These are phyloP conservation scores for Hypoxylon rickii DNA, from an alignment of 495 filamentous ascomycete species.

Conservation along the genomic window DNA sequence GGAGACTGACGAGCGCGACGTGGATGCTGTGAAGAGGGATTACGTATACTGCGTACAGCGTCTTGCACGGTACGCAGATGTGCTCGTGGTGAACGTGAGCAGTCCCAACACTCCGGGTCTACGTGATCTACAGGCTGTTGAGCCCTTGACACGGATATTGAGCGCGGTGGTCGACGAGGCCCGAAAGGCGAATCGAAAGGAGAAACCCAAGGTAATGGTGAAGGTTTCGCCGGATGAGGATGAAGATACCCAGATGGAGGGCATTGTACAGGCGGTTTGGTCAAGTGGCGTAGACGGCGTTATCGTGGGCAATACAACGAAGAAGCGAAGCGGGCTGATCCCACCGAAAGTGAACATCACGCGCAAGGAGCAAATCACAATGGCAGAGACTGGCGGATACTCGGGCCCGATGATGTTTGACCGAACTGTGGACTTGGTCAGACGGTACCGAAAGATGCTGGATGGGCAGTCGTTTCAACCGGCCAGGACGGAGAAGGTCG, in stretches of 20 bases:
- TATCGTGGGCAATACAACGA: slow-evolving; percentile 98
- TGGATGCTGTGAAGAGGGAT: slow-evolving; percentile 80
- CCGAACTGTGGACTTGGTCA: slow-evolving; percentile 73
- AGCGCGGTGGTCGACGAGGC: slow-evolving; percentile 82
- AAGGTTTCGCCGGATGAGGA: slow-evolving; percentile 97
- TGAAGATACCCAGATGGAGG: slow-evolving; percentile 74
- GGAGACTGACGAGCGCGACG: slow-evolving; percentile 77
- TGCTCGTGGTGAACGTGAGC: slow-evolving; percentile 95
- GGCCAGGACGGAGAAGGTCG: slow-evolving; percentile 23
- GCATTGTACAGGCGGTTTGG: slow-evolving; percentile 86
- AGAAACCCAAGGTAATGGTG: slow-evolving; percentile 87
- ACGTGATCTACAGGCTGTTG: slow-evolving; percentile 77
- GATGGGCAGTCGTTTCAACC: slow-evolving; percentile 54
- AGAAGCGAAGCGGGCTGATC: slow-evolving; percentile 70
- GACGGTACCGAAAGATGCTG: slow-evolving; percentile 74
- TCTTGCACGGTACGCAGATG: slow-evolving; percentile 85
- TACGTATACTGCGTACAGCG: slow-evolving; percentile 85
- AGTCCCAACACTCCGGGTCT: slow-evolving; percentile 94
- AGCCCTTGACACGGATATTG: slow-evolving; percentile 78
- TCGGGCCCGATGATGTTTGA: slow-evolving; percentile 88
- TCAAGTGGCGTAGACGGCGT: slow-evolving; percentile 86
- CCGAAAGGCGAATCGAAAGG: slow-evolving; percentile 63
- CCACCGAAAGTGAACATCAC: slow-evolving; percentile 67
- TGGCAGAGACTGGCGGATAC: slow-evolving; percentile 83
- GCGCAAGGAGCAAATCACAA: slow-evolving; percentile 63